Evolutionary conservation across 495 filamentous ascomycete genomes (phyloP), one percentile per base, ranked within the genome.

Genomic region (Tuber borchii): DNA sequence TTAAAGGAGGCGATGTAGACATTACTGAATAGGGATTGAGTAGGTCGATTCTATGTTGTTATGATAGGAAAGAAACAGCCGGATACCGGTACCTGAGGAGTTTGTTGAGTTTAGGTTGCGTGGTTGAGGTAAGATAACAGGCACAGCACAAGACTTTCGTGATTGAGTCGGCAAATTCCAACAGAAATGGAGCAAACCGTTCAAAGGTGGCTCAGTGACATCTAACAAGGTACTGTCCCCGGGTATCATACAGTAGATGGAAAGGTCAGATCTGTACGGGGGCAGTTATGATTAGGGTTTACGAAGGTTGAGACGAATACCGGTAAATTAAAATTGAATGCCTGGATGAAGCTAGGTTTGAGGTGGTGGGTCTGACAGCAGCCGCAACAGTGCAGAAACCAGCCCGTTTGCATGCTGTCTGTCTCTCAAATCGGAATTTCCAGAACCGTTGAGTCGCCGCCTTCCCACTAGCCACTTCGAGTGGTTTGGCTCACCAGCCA

Each of bases 1-100:
- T 83, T 10, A 70, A 46, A 8, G 75, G 79, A 14, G 73, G 79
- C 44, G 34, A 65, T 65, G 80, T 74, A 43, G 80, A 51, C 78
- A 79, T 79, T 71, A n/a, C 31, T 48, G 42, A 51, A 42, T 40
- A 71, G n/a, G 46, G n/a, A 65, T 65, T 6, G 26, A 34, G 34
- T 5, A 7, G 4, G 56, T 19, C 34, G 56, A 34, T 65, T 34
- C 14, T 14, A 65, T 34, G 56, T 4, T 34, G 56, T 4, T 34
- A 65, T 34, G 56, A 31, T 61, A 14, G 51, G 3, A 61, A 61
- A 61, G 48, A 56, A 56, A 56, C 10, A 61, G 26, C 26, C n/a
- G 51, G 26, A 61, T 31, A 31, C 26, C 12, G 26, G 31, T 31
- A 31, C 26, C 12, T 61, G 26, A 65, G 12, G 14, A 34, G 56